phyloP scores from a whole-genome alignment of 1,139 yeast species.

The Geotrichum siamense region DNA sequence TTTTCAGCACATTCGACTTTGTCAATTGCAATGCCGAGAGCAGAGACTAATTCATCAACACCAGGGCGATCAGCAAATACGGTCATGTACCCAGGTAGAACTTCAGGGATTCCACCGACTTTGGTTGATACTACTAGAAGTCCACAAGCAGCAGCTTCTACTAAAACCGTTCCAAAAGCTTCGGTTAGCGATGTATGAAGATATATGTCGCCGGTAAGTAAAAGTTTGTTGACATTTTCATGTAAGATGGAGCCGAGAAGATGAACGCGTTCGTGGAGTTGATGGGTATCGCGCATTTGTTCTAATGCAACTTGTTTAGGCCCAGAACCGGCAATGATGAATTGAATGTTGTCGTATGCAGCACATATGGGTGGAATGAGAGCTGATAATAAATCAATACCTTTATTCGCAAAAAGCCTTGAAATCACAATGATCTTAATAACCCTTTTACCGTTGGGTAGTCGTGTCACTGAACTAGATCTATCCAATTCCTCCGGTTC shows the following conservation, averaged over 20 bases:
- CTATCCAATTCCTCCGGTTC: slow-evolving; percentile 43
- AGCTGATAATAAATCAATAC: slow-evolving; percentile 82
- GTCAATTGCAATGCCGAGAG: slow-evolving; percentile 59
- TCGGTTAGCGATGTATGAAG: slow-evolving; percentile 92
- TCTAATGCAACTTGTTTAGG: slow-evolving; percentile 90
- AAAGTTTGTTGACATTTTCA: slow-evolving; percentile 86
- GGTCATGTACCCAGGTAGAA: slow-evolving; percentile 88
- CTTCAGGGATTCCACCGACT: slow-evolving; percentile 98
- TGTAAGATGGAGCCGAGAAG: slow-evolving; percentile 84
- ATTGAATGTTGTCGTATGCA: slow-evolving; percentile 56
- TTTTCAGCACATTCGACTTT: slow-evolving; percentile 56
- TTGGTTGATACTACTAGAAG: slow-evolving; percentile 87
- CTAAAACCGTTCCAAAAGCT: slow-evolving; percentile 95
- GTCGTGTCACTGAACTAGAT: slow-evolving; percentile 18
- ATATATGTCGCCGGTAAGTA: slow-evolving; percentile 91
- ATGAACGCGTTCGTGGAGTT: slow-evolving; percentile 80
- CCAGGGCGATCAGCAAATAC: slow-evolving; percentile 74
- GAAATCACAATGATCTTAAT: slow-evolving; percentile 89
- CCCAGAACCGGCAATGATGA: slow-evolving; percentile 93
- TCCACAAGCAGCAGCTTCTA: slow-evolving; percentile 97
- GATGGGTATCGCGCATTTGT: slow-evolving; percentile 85
- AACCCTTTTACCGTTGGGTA: slow-evolving; percentile 23
- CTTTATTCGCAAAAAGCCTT: slow-evolving; percentile 90
- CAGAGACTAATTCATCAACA: slow-evolving; percentile 68
- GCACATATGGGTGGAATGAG: slow-evolving; percentile 79